Evolutionary conservation across 2,329 filamentous ascomycete species (phyloP), one percentile per base, ranked within the genome.

Genomic region (Calonectria fujianensis): DNA sequence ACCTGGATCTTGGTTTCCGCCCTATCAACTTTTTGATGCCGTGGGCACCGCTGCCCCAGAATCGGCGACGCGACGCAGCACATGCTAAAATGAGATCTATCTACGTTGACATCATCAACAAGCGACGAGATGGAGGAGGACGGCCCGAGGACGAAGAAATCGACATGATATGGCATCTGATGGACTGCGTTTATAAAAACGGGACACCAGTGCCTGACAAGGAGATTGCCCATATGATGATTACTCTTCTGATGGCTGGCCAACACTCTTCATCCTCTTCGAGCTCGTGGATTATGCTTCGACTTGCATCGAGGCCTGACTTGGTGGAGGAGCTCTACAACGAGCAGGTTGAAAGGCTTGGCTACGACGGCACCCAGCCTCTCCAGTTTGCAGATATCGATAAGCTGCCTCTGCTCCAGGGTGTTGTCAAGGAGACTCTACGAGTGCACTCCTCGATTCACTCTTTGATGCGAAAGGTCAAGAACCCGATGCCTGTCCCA

Each of bases 161-260:
- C 0, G 88, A 96, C 83, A 96, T 96, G 92, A 95, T 96, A 82
- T 93, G 90, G 88, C 94, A 96, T 82, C 84, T 96, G 70, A 96
- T 96, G 94, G 88, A 89, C 77, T 94, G 93, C 83, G 89, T 86
- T 13, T 96, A 96, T 90, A 96, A 96, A 86, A 89, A 94, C 78
- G 94, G 94, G 63, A 89, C 86, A 14, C 85, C 88, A 0, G 85
- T 96, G 1, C 92, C 94, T 0, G 94, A 96, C 82, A 90, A 92
- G 78, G 94, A 96, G 82, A 91, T 96, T 67, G 94, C 94, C 0
- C 93, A 95, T 84, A 94, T 96, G 89, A 96, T 96, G 94, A 96
- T 96, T 81, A 94, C 94, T 0, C 89, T 96, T 18, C 89, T 96
- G 66, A 96, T 97, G 94, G 94, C 93, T 14, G 94, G 94, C 65